phyloP scores from a whole-genome alignment of 2,329 filamentous ascomycete genomes.

The Calonectria pteridis region DNA sequence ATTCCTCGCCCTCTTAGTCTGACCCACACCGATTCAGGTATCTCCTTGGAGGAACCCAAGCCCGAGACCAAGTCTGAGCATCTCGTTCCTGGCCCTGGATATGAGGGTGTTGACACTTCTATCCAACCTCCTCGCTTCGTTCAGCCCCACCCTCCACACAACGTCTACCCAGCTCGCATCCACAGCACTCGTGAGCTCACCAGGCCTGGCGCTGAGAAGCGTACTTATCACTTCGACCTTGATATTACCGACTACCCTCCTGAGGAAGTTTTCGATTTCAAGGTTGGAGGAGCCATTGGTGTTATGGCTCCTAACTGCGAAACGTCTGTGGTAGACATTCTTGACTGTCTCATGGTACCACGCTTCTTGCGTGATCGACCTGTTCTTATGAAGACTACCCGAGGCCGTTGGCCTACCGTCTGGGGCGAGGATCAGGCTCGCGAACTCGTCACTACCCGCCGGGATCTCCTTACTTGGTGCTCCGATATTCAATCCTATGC shows the following conservation, averaged over 20 bases:
- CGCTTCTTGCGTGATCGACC: slow-evolving; percentile 87
- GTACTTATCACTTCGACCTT: slow-evolving; percentile 97
- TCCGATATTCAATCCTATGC: slow-evolving; percentile 93
- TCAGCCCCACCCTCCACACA: slow-evolving; percentile 92
- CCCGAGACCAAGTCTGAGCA: slow-evolving; percentile 32
- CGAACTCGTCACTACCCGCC: slow-evolving; percentile 88
- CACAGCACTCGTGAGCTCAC: slow-evolving; percentile 90
- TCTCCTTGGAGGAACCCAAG: slow-evolving; percentile 55
- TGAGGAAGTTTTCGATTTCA: slow-evolving; percentile 89
- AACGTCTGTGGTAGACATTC: slow-evolving; percentile 82
- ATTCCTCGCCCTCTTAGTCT: slow-evolving; percentile 54
- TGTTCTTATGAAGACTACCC: slow-evolving; percentile 81
- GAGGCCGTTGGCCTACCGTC: slow-evolving; percentile 94
- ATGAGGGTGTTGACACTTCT: slow-evolving; percentile 64
- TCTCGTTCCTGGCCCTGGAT: slow-evolving; percentile 49
- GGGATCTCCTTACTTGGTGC: slow-evolving; percentile 96
- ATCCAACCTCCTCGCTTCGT: slow-evolving; percentile 89
- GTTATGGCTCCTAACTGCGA: slow-evolving; percentile 89
- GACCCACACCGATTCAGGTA: slow-evolving; percentile 62
- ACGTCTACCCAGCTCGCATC: slow-evolving; percentile 91
- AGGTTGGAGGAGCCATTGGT: slow-evolving; percentile 95
- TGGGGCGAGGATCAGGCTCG: slow-evolving; percentile 93
- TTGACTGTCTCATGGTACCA: slow-evolving; percentile 85
- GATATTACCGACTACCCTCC: slow-evolving; percentile 95
- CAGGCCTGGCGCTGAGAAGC: slow-evolving; percentile 89